A percentile compares a stretch with the other conserved stretches of the same genome.
These are phyloP conservation scores for Botrytis byssoidea DNA, from an alignment of 2,329 filamentous ascomycete species.

Conservation along the genomic window DNA sequence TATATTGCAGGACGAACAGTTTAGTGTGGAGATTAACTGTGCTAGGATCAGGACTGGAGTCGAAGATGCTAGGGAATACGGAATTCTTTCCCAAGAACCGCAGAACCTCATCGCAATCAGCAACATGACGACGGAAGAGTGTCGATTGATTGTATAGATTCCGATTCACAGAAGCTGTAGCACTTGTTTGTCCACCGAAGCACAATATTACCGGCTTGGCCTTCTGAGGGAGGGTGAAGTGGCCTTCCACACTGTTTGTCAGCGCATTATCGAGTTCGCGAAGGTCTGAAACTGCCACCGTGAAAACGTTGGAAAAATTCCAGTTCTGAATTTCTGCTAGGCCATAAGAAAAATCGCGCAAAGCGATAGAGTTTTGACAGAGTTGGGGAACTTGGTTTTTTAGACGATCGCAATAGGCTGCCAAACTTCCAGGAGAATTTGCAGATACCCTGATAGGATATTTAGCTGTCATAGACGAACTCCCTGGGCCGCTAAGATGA, in stretches of 20 bases:
- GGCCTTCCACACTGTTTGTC: not conserved
- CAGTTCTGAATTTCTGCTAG: slow-evolving; percentile 1
- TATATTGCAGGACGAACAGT: slow-evolving; percentile 28
- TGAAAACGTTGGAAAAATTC: not conserved
- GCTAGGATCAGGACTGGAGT: not conserved
- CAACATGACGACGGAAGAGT: not conserved
- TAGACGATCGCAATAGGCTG: not conserved
- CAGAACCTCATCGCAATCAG: not conserved
- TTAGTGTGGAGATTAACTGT: slow-evolving; percentile 23
- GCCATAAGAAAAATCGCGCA: not conserved
- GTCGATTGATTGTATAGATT: not conserved
- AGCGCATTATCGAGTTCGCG: not conserved
- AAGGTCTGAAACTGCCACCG: not conserved
- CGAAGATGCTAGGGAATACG: not conserved
- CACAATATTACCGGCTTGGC: not conserved
- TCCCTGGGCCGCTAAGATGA: not conserved
- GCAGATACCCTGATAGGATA: not conserved
- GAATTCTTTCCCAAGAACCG: not conserved
- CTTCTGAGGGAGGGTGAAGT: not conserved
- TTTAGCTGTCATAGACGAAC: not conserved
- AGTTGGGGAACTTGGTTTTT: not conserved
- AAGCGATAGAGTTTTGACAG: not conserved
- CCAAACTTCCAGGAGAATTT: not conserved
- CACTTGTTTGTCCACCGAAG: not conserved
- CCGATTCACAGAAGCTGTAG: not conserved